These are phyloP conservation scores for Blastomyces silverae DNA, from an alignment of 2,329 filamentous ascomycete genomes.

Conservation along the genomic window DNA sequence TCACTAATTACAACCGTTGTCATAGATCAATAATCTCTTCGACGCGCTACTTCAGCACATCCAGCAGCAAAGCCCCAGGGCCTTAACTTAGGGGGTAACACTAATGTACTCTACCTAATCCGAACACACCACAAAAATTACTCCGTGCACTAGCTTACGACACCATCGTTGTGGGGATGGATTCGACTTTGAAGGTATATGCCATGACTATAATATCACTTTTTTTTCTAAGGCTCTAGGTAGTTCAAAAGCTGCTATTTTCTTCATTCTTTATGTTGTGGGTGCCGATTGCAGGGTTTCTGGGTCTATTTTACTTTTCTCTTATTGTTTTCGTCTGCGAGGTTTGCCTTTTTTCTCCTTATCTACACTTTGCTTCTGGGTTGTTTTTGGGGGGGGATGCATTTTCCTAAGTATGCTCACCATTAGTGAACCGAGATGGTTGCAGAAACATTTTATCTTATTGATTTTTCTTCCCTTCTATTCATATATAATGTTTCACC, in stretches of 20 bases:
- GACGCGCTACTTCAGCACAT: conserved; percentile 43
- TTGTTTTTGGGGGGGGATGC: conserved; percentile 13
- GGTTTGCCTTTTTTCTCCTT: conserved; percentile 6
- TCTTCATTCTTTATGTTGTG: background rate
- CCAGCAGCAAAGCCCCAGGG: conserved; percentile 44
- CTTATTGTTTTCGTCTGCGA: conserved; percentile 5
- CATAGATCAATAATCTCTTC: conserved; percentile 41
- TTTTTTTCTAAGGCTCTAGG: background rate
- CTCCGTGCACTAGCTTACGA: background rate
- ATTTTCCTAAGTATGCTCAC: conserved; percentile 15
- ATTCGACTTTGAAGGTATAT: conserved; percentile 4
- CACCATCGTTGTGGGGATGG: background rate
- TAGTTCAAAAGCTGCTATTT: conserved; percentile 10
- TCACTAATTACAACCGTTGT: conserved; percentile 15
- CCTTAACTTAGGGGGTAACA: conserved; percentile 12
- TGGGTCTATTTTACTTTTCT: conserved; percentile 10
- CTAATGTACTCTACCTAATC: background rate
- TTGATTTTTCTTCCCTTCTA: background rate
- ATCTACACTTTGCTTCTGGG: conserved; percentile 5
- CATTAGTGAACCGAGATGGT: conserved; percentile 9
- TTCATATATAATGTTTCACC: background rate
- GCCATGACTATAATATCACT: conserved; percentile 10
- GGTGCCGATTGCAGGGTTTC: conserved; percentile 8
- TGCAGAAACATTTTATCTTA: conserved; percentile 6
- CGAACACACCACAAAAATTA: background rate